Percentiles rank a stretch among this genome's conserved stretches.
phyloP scores from a whole-genome alignment of 2,329 filamentous ascomycete species.

The Cladosporium sp. region DNA sequence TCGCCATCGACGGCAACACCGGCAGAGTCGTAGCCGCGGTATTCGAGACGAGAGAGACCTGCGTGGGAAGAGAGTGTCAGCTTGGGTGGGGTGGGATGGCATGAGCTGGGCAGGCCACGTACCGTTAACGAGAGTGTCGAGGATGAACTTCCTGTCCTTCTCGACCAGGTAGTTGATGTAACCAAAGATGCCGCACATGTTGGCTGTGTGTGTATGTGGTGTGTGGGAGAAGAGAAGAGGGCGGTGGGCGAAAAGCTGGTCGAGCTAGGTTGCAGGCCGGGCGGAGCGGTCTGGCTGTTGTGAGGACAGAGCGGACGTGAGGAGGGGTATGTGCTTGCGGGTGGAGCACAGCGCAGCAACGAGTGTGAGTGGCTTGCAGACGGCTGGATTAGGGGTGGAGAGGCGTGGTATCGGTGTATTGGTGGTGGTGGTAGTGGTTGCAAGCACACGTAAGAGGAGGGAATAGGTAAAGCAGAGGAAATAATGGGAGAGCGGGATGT shows the following conservation, averaged over 20 bases:
- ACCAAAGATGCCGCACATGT: slow-evolving; percentile 71
- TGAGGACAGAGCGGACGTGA: background rate
- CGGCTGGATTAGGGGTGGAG: background rate
- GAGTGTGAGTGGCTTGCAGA: background rate
- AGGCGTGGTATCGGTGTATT: background rate
- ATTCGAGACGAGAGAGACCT: slow-evolving; percentile 95
- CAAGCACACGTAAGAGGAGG: background rate
- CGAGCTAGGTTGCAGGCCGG: background rate
- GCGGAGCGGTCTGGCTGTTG: slow-evolving; percentile 5
- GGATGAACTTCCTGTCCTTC: slow-evolving; percentile 95
- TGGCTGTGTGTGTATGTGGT: background rate
- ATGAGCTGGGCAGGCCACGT: slow-evolving; percentile 35
- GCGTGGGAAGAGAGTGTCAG: slow-evolving; percentile 26
- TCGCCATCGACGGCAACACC: slow-evolving; percentile 94
- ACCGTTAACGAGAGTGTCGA: slow-evolving; percentile 96
- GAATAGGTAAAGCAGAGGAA: background rate
- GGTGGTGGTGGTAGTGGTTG: too few species aligned
- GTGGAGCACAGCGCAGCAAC: background rate
- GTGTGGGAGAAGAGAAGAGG: background rate
- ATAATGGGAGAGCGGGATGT: background rate
- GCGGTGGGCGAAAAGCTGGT: background rate
- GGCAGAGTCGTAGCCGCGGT: slow-evolving; percentile 97
- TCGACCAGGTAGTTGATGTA: slow-evolving; percentile 99
- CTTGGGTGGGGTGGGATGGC: background rate
- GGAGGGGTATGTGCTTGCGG: background rate